Conservation (phyloP, 2,329 filamentous ascomycete genomes). For the Rutstroemia sydowiana region DNA sequence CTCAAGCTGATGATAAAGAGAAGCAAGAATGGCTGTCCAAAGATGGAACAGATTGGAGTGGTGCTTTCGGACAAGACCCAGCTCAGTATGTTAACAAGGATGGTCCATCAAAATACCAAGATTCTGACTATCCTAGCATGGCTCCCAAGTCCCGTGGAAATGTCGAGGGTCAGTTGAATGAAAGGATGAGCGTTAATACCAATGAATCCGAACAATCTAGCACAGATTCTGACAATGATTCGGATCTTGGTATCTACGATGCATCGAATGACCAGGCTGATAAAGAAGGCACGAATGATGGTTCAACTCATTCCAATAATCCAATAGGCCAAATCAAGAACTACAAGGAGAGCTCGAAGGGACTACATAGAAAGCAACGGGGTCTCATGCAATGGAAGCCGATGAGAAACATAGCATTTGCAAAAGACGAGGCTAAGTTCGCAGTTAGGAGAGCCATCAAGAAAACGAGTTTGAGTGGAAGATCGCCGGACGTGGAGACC, state of each 20-base stretch:
- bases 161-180: constrained; percentile 21
- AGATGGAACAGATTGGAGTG: constrained; percentile 78
- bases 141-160: constrained; percentile 3
- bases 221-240: constrained; percentile 25
- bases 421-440: constrained; percentile 78
- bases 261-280: constrained; percentile 26
- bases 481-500: constrained; percentile 50
- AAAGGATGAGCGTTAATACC: constrained; percentile 17
- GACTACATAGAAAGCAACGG: constrained; percentile 76
- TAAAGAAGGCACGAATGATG: not conserved
- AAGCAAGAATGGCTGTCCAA: constrained; percentile 71
- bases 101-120: constrained; percentile 4
- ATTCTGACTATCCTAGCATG: constrained; percentile 13
- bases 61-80: constrained; percentile 76
- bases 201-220: constrained; percentile 13
- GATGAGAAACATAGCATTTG: constrained; percentile 77
- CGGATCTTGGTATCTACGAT: constrained; percentile 54
- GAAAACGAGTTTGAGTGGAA: constrained; percentile 68
- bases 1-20: constrained; percentile 62
- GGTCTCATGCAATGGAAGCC: constrained; percentile 95
- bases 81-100: constrained; percentile 26
- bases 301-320: constrained; percentile 34
- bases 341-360: constrained; percentile 60
- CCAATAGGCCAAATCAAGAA: constrained; percentile 53
- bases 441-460: constrained; percentile 69